Base-by-base conservation (phyloP, 768 basidiomycete species). In the Trametes sanguinea region DNA sequence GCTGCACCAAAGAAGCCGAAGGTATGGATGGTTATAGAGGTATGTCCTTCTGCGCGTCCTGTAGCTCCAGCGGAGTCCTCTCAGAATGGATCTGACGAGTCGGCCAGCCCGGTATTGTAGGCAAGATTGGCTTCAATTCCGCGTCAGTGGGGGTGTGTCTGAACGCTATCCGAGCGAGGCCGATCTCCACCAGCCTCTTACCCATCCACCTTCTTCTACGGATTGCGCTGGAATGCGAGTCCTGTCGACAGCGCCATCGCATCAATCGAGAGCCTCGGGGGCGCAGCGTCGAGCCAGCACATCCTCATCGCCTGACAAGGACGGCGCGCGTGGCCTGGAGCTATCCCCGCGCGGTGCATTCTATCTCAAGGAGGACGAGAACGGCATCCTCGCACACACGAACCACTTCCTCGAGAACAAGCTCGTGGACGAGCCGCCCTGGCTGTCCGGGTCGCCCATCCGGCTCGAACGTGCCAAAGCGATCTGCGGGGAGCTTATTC, bases 61-160 rank as follows among this genome's bases (percentile, higher is more conserved):
- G 13, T 11, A n/a, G 32, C 29, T 13, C 11, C 32, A 48, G 40
- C 42, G 7, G 27, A 7, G 42, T 44, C 17, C 51, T 6, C 33
- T 13, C 35, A 14, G 32, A 3, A 14, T 27, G 27, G 8, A 16
- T 4, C 13, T 32, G 9, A n/a, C 16, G 1, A 7, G 6, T 33
- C 10, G 30, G 11, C 13, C 54, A 76, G 75, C 70, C 75, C 29
- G 76, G 76, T 16, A 74, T 76, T 57, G 71, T 76, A 5, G 76
- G 75, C 47, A 76, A 76, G 65, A 76, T 76, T 32, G 76, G 76
- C 29, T 75, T 74, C 68, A 76, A 76, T 63, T 70, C 73, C 1
- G 63, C 68, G 14, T 75, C 75, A 1, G 71, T 76, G 30, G 76
- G 76, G 47, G 73, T 74, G 17, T 74, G 73, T 62, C 67, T 76